These are phyloP conservation scores for Phaffomyces thermotolerans DNA, from an alignment of 805 yeast species.

Conservation along the genomic window DNA sequence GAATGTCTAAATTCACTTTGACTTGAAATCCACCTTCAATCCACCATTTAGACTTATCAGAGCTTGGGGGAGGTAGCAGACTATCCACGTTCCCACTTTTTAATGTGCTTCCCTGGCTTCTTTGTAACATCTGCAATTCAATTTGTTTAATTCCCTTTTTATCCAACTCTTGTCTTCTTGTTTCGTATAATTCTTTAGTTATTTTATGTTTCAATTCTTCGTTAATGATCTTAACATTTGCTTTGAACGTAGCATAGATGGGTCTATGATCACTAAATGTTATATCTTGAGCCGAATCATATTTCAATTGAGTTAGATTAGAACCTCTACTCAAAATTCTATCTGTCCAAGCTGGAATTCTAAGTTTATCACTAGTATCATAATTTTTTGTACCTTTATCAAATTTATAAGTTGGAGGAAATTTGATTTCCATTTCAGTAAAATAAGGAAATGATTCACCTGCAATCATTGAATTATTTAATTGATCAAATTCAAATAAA, in stretches of 20 bases:
- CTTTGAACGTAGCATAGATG: slow-evolving; percentile 64
- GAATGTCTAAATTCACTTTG: slow-evolving; percentile 46
- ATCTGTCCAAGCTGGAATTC: slow-evolving; percentile 98
- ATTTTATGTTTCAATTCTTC: slow-evolving; percentile 43
- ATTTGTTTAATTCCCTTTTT: slow-evolving; percentile 2
- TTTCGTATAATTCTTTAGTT: slow-evolving; percentile 50
- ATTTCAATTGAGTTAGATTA: slow-evolving; percentile 51
- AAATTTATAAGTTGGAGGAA: slow-evolving; percentile 91
- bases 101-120: slow-evolving; percentile 10
- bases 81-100: slow-evolving; percentile 22
- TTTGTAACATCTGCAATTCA: slow-evolving; percentile 12
- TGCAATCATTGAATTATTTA: slow-evolving; percentile 63
- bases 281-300: slow-evolving; percentile 50
- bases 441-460: slow-evolving; percentile 78
- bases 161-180: slow-evolving; percentile 22
- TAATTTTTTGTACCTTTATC: slow-evolving; percentile 77
- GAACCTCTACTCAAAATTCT: slow-evolving; percentile 63
- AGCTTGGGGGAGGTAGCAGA: slow-evolving; percentile 78
- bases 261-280: slow-evolving; percentile 87
- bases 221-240: slow-evolving; percentile 59
- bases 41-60: slow-evolving; percentile 90
- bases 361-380: slow-evolving; percentile 85
- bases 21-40: slow-evolving; percentile 54
- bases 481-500: slow-evolving; percentile 69
- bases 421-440: slow-evolving; percentile 70